These are phyloP conservation scores for Komagataella pseudopastoris DNA, from an alignment of 805 yeast species.

Conservation along the genomic window DNA sequence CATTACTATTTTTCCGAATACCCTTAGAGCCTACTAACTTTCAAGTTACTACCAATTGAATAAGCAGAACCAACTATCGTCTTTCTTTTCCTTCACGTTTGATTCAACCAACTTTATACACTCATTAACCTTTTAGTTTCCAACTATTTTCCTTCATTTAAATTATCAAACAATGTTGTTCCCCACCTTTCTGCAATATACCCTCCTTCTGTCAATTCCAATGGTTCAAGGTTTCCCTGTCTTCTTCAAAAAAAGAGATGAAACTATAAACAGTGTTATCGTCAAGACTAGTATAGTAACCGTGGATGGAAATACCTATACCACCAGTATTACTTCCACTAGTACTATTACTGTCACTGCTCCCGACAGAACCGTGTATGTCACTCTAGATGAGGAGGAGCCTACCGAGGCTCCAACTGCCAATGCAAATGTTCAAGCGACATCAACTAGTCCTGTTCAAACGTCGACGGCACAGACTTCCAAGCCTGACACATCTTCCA, in stretches of 20 bases:
- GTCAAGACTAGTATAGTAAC: neutral
- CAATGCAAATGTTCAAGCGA: neutral
- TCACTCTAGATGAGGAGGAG: neutral
- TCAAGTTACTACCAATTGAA: neutral
- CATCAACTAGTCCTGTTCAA: neutral
- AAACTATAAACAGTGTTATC: neutral
- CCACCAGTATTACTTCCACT: neutral
- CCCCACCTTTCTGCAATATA: neutral
- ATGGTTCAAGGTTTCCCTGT: neutral
- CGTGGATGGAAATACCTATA: neutral
- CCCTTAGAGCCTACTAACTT: neutral
- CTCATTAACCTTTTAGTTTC: neutral
- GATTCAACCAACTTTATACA: neutral
- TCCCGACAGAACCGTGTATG: neutral
- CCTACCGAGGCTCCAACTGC: neutral
- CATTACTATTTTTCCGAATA: too few relatives aligned
- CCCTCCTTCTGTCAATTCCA: neutral
- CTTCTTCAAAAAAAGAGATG: neutral
- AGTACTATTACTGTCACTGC: neutral
- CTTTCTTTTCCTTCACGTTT: neutral
- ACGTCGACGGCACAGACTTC: neutral
- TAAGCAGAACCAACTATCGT: neutral
- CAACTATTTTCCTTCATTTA: neutral
- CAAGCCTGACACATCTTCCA: neutral
- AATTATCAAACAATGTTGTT: neutral